Evolutionary conservation across 1,284 basidiomycete genomes (phyloP), one percentile per base, ranked within the genome.

Genomic region (Psilocybe mexicana): DNA sequence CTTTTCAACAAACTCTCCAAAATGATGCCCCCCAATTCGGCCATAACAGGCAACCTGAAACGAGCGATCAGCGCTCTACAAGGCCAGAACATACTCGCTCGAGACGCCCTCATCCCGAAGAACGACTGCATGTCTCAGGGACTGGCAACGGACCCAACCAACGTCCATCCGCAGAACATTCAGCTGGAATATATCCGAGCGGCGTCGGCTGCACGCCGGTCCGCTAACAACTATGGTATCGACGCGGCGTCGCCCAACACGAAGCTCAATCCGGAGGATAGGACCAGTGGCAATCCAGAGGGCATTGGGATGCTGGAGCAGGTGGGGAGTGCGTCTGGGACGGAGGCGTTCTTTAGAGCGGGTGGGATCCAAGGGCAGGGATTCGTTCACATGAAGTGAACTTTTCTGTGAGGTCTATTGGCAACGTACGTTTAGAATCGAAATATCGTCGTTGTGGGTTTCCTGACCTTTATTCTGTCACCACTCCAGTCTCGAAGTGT

Each of bases 291-390:
- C 28, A 61, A 61, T 42, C 56, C 60, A 4, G 60, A 61, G 45
- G 53, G 60, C 12, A 55, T 61, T 38, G 60, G 60, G n/a, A 55
- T 55, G 48, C 28, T 61, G 7, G 56, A 61, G 26, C 60, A 61
- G 28, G 60, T 61, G 7, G 60, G 60, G 23, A 61, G 60, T 23
- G 55, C 60, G 6, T 50, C 49, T 52, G 60, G 40, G 5, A 58
- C 60, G 3, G 43, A 43, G 14, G 30, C 42, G 23, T 61, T 58
- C 30, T 61, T 58, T 12, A 53, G 28, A 18, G 18, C 43, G 42
- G 61, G 55, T 30, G 48, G 54, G 2, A 55, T 51, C 12, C 54
- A 62, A 24, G 61, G 61, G 5, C 44, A 53, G 2, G 50, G 55
- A 11, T 43, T 45, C 11, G n/a, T 53, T 6, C 35, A 6, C 35